Conservation (phyloP, 495 filamentous ascomycete species). For the Aspergillus steynii region DNA sequence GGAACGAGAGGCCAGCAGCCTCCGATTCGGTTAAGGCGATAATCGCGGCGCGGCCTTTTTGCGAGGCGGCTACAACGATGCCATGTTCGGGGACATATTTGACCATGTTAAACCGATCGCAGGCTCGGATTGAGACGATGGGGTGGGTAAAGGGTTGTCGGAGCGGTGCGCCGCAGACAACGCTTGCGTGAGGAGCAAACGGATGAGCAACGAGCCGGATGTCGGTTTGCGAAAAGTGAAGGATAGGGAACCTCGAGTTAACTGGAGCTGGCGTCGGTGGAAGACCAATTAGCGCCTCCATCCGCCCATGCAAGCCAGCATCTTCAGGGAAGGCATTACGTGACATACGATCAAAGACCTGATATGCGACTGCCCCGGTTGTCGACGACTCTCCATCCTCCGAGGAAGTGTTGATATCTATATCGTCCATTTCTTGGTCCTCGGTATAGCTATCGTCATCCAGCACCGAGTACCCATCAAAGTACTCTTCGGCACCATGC, state of each 20-base stretch:
- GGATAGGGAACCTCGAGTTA: constrained; percentile 43
- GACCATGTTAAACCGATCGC: constrained; percentile 75
- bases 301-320: background rate
- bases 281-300: constrained; percentile 13
- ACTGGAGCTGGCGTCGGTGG: constrained; percentile 19
- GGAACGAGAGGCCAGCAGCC: constrained; percentile 42
- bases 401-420: constrained; percentile 10
- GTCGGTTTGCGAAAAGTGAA: constrained; percentile 59
- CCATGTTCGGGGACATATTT: constrained; percentile 76
- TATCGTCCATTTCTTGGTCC: constrained; percentile 15
- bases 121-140: constrained; percentile 38
- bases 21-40: constrained; percentile 63
- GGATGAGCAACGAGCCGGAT: constrained; percentile 57
- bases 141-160: constrained; percentile 38
- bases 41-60: constrained; percentile 73
- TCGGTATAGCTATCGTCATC: constrained; percentile 22
- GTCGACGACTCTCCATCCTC: constrained; percentile 13
- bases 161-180: constrained; percentile 50
- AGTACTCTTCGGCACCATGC: constrained; percentile 20
- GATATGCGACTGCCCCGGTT: constrained; percentile 12
- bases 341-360: constrained; percentile 23
- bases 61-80: constrained; percentile 70
- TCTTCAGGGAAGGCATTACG: constrained; percentile 9
- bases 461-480: constrained; percentile 23
- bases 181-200: constrained; percentile 42